Percentiles rank a stretch among this genome's conserved stretches.
These are phyloP conservation scores for Neurospora sp. DNA, from an alignment of 495 filamentous ascomycete species.

Conservation along the genomic window DNA sequence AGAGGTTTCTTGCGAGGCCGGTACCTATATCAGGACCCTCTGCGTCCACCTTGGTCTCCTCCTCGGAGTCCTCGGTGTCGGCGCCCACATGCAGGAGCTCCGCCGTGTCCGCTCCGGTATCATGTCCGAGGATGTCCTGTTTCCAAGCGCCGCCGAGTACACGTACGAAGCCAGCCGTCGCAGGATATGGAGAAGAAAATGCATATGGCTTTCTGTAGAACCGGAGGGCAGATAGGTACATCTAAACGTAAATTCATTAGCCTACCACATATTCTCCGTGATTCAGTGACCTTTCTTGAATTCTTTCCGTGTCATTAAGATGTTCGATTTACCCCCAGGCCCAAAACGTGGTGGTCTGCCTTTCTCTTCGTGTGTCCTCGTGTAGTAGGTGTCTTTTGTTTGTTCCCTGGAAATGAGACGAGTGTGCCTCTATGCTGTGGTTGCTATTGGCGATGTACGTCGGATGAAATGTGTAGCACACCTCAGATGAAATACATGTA, in stretches of 20 bases:
- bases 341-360: not conserved
- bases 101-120: constrained; percentile 86
- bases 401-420: not conserved
- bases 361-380: not conserved
- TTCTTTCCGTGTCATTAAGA: not conserved
- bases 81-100: constrained; percentile 98
- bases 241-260: not conserved
- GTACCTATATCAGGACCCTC: constrained; percentile 35
- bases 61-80: constrained; percentile 64
- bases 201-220: not conserved
- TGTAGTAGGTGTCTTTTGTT: not conserved
- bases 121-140: constrained; percentile 34
- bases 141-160: not conserved
- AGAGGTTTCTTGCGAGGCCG: constrained; percentile 50
- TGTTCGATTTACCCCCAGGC: not conserved
- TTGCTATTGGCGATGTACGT: not conserved
- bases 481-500: not conserved
- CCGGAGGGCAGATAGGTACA: not conserved
- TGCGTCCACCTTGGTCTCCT: constrained; percentile 92
- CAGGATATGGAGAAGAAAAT: not conserved
- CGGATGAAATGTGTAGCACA: not conserved
- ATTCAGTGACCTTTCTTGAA: not conserved
- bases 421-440: not conserved
- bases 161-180: not conserved
- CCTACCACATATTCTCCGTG: not conserved